Base-by-base conservation (phyloP, 148 eudicot genomes). In the Diospyros kaki region DNA sequence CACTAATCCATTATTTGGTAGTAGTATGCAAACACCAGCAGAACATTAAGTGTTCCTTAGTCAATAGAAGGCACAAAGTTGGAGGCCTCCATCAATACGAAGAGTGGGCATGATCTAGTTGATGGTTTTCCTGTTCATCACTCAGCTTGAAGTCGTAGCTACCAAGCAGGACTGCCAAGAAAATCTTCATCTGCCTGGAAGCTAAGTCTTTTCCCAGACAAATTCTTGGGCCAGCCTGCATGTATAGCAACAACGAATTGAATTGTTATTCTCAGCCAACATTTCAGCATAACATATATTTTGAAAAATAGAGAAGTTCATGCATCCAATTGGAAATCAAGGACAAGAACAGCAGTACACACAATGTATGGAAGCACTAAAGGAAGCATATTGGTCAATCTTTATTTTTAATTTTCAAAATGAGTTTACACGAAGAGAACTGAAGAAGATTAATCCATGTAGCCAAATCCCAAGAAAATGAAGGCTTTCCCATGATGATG, bases 181-280 rank as follows among this genome's bases (percentile, higher is more conserved):
- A 78, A 39, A 88, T 82, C 81, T 87, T 91, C 93, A 91, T 89
- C 77, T 91, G 89, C 71, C 82, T 78, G 42, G 83, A 87, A 18
- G 91, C 91, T 70, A 88, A 85, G 8, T 85, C 91, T 73, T 82
- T 88, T 5, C 90, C 91, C 55, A 85, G 71, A 50, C 91, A 85
- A 9, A 85, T 83, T 51, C 91, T 66, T 48, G 91, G 88, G 9
- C 88, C 88, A 1, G 87, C 89, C 88, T 86, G 80, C 58, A 59
- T 14, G 40, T 2, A 11, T 9, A 64, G 28, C 50, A 64, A 7
- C 41, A 9, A 9, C 43, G 8, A 1, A 17, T 60, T 28, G 64
- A 60, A 2, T 60, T 60, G 6, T 1, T 9, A 60, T 52, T 9
- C 38, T 54, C 18, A n/a, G n/a, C 5, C 73, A 28, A 70, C 5